Evolutionary conservation across 305 asterid species (phyloP).

Genomic region (Plantago rigida): DNA sequence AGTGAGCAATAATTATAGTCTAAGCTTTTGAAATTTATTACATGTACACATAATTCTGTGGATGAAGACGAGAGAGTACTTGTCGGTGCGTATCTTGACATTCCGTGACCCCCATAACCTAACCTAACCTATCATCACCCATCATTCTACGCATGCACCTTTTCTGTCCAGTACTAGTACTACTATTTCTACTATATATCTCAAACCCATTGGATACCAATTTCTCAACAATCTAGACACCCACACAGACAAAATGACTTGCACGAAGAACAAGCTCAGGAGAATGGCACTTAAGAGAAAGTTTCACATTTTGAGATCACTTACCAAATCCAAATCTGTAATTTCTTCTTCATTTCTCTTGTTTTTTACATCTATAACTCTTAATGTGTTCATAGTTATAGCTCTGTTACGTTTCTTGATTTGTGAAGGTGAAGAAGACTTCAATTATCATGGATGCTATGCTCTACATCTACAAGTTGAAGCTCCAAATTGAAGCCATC

Average conservation of each 20-base stretch:
- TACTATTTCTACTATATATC: slow-evolving; percentile 21
- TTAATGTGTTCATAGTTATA: too few relatives aligned
- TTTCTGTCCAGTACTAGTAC: slow-evolving; percentile 11
- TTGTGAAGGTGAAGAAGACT: slow-evolving; percentile 47
- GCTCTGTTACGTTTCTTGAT: background rate
- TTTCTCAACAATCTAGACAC: background rate
- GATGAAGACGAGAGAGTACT: slow-evolving; percentile 28
- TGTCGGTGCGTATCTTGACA: slow-evolving; percentile 43
- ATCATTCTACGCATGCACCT: slow-evolving; percentile 19
- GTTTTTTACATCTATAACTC: background rate
- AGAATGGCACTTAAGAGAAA: slow-evolving; percentile 35
- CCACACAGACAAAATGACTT: slow-evolving; percentile 29
- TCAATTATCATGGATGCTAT: slow-evolving; percentile 48
- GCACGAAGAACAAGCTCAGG: slow-evolving; percentile 34
- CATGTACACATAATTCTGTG: background rate
- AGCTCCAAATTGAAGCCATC: slow-evolving; percentile 52
- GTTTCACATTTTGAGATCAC: slow-evolving; percentile 42
- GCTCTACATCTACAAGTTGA: slow-evolving; percentile 45
- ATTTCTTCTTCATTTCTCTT: background rate
- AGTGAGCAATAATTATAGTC: slow-evolving; percentile 13
- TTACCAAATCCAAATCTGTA: slow-evolving; percentile 64
- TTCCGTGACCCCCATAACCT: slow-evolving; percentile 49
- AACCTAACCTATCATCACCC: background rate
- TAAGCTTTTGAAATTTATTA: slow-evolving; percentile 32
- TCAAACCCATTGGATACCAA: slow-evolving; percentile 15